These are phyloP conservation scores for Penicillium glabrum DNA, from an alignment of 2,329 filamentous ascomycete species.

Conservation along the genomic window DNA sequence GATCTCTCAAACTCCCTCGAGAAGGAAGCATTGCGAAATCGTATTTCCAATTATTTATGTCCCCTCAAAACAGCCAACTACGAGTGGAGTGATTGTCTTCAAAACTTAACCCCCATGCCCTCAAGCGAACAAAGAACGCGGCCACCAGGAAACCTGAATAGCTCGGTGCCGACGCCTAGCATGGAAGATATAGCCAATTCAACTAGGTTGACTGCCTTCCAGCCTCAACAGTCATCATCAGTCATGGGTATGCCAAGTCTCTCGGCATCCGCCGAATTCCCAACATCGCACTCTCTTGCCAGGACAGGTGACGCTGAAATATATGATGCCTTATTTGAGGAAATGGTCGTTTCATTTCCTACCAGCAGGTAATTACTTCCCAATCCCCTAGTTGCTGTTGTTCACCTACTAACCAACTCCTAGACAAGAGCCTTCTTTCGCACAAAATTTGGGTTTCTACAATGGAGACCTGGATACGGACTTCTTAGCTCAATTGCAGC, in stretches of 20 bases:
- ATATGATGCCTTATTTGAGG: slow-evolving; percentile 22
- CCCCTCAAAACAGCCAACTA: not conserved
- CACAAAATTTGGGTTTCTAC: slow-evolving; percentile 23
- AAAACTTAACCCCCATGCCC: not conserved
- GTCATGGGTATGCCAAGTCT: not conserved
- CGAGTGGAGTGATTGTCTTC: not conserved
- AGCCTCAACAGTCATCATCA: not conserved
- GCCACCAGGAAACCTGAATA: not conserved
- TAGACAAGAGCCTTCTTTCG: slow-evolving; percentile 20
- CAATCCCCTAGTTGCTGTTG: not conserved
- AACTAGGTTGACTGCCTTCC: not conserved
- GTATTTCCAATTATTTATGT: not conserved
- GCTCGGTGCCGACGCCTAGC: not conserved
- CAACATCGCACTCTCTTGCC: not conserved
- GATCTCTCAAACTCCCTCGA: not conserved
- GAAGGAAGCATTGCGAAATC: not conserved
- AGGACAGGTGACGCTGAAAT: slow-evolving; percentile 1
- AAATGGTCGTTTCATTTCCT: slow-evolving; percentile 20
- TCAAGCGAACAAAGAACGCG: not conserved
- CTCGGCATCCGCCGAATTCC: not conserved
- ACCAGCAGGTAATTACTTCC: slow-evolving; percentile 11
- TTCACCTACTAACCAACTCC: not conserved
- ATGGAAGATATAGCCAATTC: not conserved
- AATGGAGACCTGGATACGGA: slow-evolving; percentile 23
- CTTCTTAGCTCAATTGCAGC: slow-evolving; percentile 19